These are phyloP conservation scores for Phytophthora nicotianae DNA, from an alignment of 352 stramenopile species.

Conservation along the genomic window DNA sequence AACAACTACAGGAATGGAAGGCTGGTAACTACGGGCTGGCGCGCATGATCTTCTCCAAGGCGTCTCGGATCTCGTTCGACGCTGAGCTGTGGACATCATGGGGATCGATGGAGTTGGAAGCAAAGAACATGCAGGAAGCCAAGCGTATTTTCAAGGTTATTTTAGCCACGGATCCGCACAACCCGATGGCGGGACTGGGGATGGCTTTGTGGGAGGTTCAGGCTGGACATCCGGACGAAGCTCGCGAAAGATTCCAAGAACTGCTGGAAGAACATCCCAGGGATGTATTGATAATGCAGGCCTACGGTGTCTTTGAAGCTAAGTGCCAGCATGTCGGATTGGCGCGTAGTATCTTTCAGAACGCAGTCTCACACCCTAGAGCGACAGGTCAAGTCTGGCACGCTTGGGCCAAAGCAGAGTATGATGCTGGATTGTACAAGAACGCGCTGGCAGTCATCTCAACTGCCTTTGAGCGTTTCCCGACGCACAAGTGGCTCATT, in stretches of 20 bases:
- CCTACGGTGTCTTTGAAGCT: slow-evolving; percentile 78
- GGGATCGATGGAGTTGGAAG: slow-evolving; percentile 84
- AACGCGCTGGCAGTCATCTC: slow-evolving; percentile 74
- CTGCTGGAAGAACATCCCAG: slow-evolving; percentile 57
- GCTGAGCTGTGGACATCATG: slow-evolving; percentile 83
- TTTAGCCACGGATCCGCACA: slow-evolving; percentile 72
- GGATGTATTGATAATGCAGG: slow-evolving; percentile 79
- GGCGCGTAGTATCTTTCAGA: slow-evolving; percentile 71
- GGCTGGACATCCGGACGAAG: slow-evolving; percentile 56
- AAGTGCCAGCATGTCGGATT: slow-evolving; percentile 68
- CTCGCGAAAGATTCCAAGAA: slow-evolving; percentile 63
- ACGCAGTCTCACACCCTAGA: slow-evolving; percentile 48
- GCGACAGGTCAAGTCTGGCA: slow-evolving; percentile 85
- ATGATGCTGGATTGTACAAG: slow-evolving; percentile 73
- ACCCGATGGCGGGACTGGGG: slow-evolving; percentile 72
- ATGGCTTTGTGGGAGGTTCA: slow-evolving; percentile 75
- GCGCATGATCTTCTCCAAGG: slow-evolving; percentile 87
- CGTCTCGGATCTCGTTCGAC: slow-evolving; percentile 75
- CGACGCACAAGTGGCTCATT: slow-evolving; percentile 85
- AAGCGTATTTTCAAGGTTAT: slow-evolving; percentile 86
- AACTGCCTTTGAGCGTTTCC: slow-evolving; percentile 64
- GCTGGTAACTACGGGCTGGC: slow-evolving; percentile 81
- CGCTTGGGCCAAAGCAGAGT: slow-evolving; percentile 87
- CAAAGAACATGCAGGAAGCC: slow-evolving; percentile 74
- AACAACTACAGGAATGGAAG: slow-evolving; percentile 71